These are phyloP conservation scores for Candida vaughaniae DNA, from an alignment of 805 yeast genomes.

Conservation along the genomic window DNA sequence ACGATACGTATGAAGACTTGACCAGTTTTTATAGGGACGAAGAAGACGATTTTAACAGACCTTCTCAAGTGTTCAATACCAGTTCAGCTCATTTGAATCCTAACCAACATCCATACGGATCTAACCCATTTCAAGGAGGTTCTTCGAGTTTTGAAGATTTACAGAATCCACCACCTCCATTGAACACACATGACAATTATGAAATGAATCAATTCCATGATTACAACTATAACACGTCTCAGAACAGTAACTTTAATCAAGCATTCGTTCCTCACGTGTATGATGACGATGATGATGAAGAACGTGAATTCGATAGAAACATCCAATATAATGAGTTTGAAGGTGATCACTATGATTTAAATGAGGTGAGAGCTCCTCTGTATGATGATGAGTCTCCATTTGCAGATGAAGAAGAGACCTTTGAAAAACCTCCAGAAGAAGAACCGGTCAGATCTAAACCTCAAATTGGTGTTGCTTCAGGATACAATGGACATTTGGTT, in stretches of 20 bases:
- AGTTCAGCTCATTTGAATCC: slow-evolving; percentile 18
- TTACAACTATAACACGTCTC: slow-evolving; percentile 12
- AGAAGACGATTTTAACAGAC: slow-evolving; percentile 19
- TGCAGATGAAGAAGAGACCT: slow-evolving; percentile 23
- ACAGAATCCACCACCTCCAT: slow-evolving; percentile 10
- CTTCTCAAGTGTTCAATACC: slow-evolving; percentile 27
- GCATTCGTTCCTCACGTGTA: slow-evolving; percentile 46
- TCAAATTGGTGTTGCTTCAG: slow-evolving; percentile 33
- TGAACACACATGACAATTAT: slow-evolving; percentile 13
- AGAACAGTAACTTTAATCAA: slow-evolving; percentile 23
- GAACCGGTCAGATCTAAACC: slow-evolving; percentile 32
- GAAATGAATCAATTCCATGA: slow-evolving; percentile 23
- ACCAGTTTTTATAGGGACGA: slow-evolving; percentile 21
- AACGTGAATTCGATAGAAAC: slow-evolving; percentile 36
- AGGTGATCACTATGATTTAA: slow-evolving; percentile 43
- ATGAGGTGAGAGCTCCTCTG: slow-evolving; percentile 22
- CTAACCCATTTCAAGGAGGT: slow-evolving; percentile 15
- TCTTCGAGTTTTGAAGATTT: slow-evolving; percentile 11
- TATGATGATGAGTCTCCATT: slow-evolving; percentile 23
- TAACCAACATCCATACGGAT: slow-evolving; percentile 13
- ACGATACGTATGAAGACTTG: slow-evolving; percentile 20
- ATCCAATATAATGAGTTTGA: slow-evolving; percentile 39
- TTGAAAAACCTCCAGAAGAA: slow-evolving; percentile 36
- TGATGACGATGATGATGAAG: slow-evolving; percentile 40
- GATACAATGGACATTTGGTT: slow-evolving; percentile 45